These are phyloP conservation scores for Globisporangium rhizosaccharum DNA, from an alignment of 352 stramenopile genomes.

Conservation along the genomic window DNA sequence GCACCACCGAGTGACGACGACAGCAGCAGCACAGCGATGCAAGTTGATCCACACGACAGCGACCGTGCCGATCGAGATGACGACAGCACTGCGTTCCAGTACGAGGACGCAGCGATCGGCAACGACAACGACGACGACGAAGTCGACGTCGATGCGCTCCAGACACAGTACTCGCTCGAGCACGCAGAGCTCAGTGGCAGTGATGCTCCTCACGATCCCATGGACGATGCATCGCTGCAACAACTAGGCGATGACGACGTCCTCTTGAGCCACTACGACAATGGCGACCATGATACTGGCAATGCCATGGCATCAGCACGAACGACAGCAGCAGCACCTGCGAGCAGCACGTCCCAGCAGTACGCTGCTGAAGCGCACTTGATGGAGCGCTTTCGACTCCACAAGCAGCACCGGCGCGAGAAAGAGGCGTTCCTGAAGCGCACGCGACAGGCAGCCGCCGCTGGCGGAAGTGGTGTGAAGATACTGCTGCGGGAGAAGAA, in stretches of 20 bases:
- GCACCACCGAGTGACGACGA: no score
- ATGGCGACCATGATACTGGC: background rate
- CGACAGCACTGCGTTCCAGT: background rate
- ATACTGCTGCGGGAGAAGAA: slow-evolving; percentile 11
- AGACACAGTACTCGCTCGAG: background rate
- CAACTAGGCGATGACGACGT: background rate
- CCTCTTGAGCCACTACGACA: background rate
- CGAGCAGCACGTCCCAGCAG: background rate
- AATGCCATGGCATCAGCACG: background rate
- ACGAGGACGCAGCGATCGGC: background rate
- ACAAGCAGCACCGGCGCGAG: slow-evolving; percentile 71
- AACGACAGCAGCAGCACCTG: background rate
- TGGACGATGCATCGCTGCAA: background rate
- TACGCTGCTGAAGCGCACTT: slow-evolving; percentile 42
- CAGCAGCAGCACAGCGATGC: no score
- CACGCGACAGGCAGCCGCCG: slow-evolving; percentile 32
- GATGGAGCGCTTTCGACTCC: slow-evolving; percentile 65
- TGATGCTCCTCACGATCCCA: background rate
- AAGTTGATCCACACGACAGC: no score
- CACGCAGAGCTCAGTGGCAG: background rate
- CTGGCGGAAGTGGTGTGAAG: slow-evolving; percentile 22
- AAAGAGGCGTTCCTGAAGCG: slow-evolving; percentile 61
- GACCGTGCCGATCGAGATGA: no score
- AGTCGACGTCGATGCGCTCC: background rate
- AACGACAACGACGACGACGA: background rate